phyloP scores from a whole-genome alignment of 257 asterid species.

The Sherardia arvensis region DNA sequence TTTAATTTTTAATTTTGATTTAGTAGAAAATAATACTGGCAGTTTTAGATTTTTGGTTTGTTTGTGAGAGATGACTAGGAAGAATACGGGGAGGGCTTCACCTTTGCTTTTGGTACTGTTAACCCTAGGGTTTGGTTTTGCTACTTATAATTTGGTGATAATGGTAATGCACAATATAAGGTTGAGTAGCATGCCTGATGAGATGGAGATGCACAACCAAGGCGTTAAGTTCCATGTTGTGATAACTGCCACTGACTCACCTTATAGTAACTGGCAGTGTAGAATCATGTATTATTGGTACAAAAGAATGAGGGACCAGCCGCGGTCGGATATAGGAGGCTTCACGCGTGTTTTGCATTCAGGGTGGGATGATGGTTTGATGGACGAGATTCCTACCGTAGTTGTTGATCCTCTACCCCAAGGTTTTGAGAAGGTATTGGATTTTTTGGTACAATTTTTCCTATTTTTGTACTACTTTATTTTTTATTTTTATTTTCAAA shows the following conservation, averaged over 20 bases:
- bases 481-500: not conserved
- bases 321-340: constrained; percentile 95
- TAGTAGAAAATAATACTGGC: too few relatives aligned
- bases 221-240: constrained; percentile 66
- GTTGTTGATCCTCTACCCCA: constrained; percentile 85
- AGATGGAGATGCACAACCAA: constrained; percentile 7
- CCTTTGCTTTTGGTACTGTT: constrained; percentile 52
- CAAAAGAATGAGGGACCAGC: constrained; percentile 57
- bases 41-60: too few relatives aligned
- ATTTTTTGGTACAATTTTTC: not conserved
- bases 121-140: constrained; percentile 72
- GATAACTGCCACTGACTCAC: constrained; percentile 78
- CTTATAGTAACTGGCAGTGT: constrained; percentile 93
- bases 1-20: not conserved
- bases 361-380: constrained; percentile 72
- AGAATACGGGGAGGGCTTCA: constrained; percentile 55
- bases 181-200: constrained; percentile 28
- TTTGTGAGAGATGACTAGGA: constrained; percentile 40
- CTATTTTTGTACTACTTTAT: too few relatives aligned
- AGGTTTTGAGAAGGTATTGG: constrained; percentile 73
- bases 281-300: constrained; percentile 97
- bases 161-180: constrained; percentile 48
- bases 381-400: constrained; percentile 88
- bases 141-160: constrained; percentile 66
- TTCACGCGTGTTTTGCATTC: constrained; percentile 91